A percentile compares a stretch with the other conserved stretches of the same genome.
Evolutionary conservation across 148 eudicot species (phyloP).

Genomic region (Nyssa sinensis): DNA sequence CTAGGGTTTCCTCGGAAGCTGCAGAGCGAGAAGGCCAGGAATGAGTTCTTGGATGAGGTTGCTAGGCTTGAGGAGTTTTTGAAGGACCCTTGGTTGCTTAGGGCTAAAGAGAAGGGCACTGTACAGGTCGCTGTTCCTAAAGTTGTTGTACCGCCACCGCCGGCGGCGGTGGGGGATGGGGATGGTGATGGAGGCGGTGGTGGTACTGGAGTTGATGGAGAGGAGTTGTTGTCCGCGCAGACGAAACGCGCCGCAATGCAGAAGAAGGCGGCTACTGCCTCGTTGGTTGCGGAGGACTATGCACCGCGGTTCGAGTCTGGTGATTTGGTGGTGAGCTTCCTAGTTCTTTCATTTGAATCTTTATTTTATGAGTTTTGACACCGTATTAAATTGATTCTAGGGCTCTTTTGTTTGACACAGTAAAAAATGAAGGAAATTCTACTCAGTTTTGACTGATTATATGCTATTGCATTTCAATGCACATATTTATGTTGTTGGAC

Average conservation of each 20-base stretch:
- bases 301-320: conserved; percentile 74
- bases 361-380: neutral
- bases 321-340: conserved; percentile 39
- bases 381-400: too few species aligned
- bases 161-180: conserved; percentile 12
- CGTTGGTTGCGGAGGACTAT: conserved; percentile 77
- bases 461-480: neutral
- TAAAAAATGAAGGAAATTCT: too few species aligned
- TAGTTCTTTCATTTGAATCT: neutral
- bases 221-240: conserved; percentile 65
- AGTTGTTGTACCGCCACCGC: conserved; percentile 46
- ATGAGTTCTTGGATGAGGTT: conserved; percentile 42
- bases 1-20: conserved; percentile 60
- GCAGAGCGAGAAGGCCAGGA: conserved; percentile 20
- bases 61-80: conserved; percentile 39
- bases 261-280: conserved; percentile 77
- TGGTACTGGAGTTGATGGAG: conserved; percentile 28
- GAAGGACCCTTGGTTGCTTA: conserved; percentile 61
- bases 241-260: conserved; percentile 73
- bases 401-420: too few species aligned
- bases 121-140: conserved; percentile 77
- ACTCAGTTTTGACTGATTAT: too few species aligned
- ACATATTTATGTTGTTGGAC: neutral
- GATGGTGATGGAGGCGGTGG: conserved; percentile 6
- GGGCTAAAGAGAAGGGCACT: conserved; percentile 44